phyloP scores from a whole-genome alignment of 495 filamentous ascomycete genomes.

The Aspergillus funiculosus region DNA sequence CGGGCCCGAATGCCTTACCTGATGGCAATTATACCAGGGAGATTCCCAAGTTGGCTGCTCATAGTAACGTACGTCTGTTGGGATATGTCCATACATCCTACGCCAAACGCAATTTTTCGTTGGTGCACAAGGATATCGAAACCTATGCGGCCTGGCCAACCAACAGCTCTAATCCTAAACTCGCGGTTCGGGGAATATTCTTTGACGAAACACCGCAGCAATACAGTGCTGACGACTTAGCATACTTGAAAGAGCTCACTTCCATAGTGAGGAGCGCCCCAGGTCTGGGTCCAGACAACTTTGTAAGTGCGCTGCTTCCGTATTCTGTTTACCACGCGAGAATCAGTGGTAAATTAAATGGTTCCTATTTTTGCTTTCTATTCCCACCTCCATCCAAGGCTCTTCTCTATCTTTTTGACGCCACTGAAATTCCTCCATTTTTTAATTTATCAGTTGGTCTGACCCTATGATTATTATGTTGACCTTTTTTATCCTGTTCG shows the following conservation, averaged over 20 bases:
- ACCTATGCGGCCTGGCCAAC: slow-evolving; percentile 45
- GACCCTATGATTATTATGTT: slow-evolving; percentile 4
- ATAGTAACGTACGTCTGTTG: slow-evolving; percentile 46
- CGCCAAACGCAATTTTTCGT: slow-evolving; percentile 35
- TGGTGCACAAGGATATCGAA: slow-evolving; percentile 40
- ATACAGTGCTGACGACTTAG: slow-evolving; percentile 30
- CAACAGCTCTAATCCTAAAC: slow-evolving; percentile 27
- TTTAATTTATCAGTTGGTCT: slow-evolving; percentile 5
- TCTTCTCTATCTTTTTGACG: background rate
- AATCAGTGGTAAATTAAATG: background rate
- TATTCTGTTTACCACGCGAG: slow-evolving; percentile 9
- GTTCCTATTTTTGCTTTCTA: background rate
- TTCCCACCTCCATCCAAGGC: background rate
- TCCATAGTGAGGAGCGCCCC: slow-evolving; percentile 29
- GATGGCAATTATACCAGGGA: slow-evolving; percentile 49
- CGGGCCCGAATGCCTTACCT: slow-evolving; percentile 40
- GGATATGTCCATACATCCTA: slow-evolving; percentile 53
- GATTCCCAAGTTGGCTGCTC: slow-evolving; percentile 38
- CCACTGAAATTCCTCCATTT: background rate
- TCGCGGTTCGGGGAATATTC: slow-evolving; percentile 44
- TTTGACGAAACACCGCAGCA: slow-evolving; percentile 45
- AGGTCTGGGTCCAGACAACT: slow-evolving; percentile 34
- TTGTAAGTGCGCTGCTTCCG: slow-evolving; percentile 30
- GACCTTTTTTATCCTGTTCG: slow-evolving; percentile 6
- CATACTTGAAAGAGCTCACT: slow-evolving; percentile 36